A percentile compares a stretch with the other conserved stretches of the same genome.
phyloP scores from a whole-genome alignment of 257 asterid species.

The Solanum habrochaites region DNA sequence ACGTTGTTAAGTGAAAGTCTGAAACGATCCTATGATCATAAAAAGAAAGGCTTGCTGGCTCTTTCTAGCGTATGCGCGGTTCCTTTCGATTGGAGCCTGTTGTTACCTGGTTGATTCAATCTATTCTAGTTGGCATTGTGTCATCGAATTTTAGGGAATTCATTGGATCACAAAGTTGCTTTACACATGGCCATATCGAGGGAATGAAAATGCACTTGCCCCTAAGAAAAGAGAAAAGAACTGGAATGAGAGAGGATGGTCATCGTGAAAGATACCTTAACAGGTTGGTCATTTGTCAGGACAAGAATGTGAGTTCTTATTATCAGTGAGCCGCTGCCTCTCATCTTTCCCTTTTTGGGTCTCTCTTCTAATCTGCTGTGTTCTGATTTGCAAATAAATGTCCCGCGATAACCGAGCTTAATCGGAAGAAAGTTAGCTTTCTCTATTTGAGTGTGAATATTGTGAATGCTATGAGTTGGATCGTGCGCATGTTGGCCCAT shows the following conservation, averaged over 20 bases:
- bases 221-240: not conserved
- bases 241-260: not conserved
- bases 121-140: not conserved
- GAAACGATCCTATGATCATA: not conserved
- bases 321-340: not conserved
- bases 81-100: not conserved
- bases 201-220: not conserved
- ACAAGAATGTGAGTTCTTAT: not conserved
- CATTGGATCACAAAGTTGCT: not conserved
- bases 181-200: not conserved
- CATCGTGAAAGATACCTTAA: not conserved
- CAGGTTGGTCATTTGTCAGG: not conserved
- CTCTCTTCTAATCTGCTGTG: not conserved
- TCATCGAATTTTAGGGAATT: not conserved
- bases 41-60: not conserved
- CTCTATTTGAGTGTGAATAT: not conserved
- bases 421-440: not conserved
- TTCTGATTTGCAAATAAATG: not conserved
- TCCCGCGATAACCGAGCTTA: not conserved
- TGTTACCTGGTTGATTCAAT: not conserved
- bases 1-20: too few species aligned
- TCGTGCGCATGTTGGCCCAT: not conserved
- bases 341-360: not conserved
- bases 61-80: not conserved
- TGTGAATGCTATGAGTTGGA: not conserved